Evolutionary conservation across 352 stramenopile species (phyloP), one percentile per base, ranked within the genome.

Genomic region (Phytophthora palmivora): DNA sequence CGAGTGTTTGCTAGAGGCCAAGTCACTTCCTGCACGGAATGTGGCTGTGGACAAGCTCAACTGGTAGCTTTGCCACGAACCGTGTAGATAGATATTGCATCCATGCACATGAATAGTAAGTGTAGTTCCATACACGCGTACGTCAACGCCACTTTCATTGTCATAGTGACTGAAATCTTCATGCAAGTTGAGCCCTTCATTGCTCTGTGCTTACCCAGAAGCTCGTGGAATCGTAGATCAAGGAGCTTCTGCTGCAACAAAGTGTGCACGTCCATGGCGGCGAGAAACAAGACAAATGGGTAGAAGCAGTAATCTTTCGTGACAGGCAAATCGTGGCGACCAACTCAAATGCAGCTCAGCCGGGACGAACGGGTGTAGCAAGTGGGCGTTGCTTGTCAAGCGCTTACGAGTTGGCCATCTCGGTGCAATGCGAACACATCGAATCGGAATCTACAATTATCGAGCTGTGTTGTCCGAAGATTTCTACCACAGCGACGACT

Each of bases 1-100:
- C 43, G 56, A 78, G 47, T 82, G 73, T 52, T 59, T 79, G 47
- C 46, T 78, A 12, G 65, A 79, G 24, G 70, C 69, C 45, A 88
- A 87, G 63, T 60, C 76, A 12, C 9, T 76, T 9, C 54, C 67
- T 0, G 62, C 61, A 51, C 56, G 38, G 14, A 58, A 59, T 41
- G 67, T 75, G 26, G 62, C 67, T 0, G 8, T 43, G 28, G 67
- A 75, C 19, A 75, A 64, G 51, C 39, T 75, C 10, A 19, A 65
- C 38, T 70, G 65, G 65, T 73, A 73, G 51, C 30, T 38, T 7
- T 10, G 21, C 36, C 15, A 1, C 19, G 2, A 24, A 12, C n/a
- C 38, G 30, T 45, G 49, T 56, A 67, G 50, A 67, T 61, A 58
- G 33, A 64, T 60, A 68, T 53, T 54, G 37, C 54, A 49, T 58